Base-by-base conservation (phyloP, 371 early-diverging fungal species). In the Mucor indicus region DNA sequence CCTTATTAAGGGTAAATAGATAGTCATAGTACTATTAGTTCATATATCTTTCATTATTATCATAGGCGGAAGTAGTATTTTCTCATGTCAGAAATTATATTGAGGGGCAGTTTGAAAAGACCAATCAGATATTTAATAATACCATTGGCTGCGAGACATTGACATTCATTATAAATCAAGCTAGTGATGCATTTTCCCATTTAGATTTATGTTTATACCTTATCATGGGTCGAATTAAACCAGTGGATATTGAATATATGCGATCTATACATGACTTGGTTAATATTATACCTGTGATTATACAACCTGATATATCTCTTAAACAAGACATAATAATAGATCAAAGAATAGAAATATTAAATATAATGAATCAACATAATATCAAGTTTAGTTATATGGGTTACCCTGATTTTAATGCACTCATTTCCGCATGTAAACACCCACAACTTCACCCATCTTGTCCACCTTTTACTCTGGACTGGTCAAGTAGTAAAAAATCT, bases 221-320 rank as follows among this genome's bases (percentile, higher is more conserved):
- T 30, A 79, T 84, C 36, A 67, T 81, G 41, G 81, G 80, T 57
- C 69, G 85, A 22, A 32, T 85, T 9, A 84, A 85, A 56, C 75
- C 83, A 29, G 82, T 84, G n/a, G 90, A 89, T 57, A 61, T 86
- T 32, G 88, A 87, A 60, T 87, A 78, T 60, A 80, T 86, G 81
- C 73, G 78, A 22, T 55, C 67, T 8, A 57, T 86, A n/a, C 73
- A 75, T 20, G 71, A 77, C 22, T 53, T 77, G 43, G 77, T 77
- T 51, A 80, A 76, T 57, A 64, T 86, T 38, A 68, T 86, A 23
- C 88, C 86, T 2, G 69, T 85, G 36, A 78, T 86, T 42, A 60
- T 80, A 36, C 82, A 84, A 52, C 55, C 80, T 38, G 92, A 92
- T 59, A 37, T 55, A 15, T 36, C 51, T 8, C 38, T 46, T 24